These are phyloP conservation scores for Sporisorium scitamineum DNA, from an alignment of 1,284 basidiomycete species.

Conservation along the genomic window DNA sequence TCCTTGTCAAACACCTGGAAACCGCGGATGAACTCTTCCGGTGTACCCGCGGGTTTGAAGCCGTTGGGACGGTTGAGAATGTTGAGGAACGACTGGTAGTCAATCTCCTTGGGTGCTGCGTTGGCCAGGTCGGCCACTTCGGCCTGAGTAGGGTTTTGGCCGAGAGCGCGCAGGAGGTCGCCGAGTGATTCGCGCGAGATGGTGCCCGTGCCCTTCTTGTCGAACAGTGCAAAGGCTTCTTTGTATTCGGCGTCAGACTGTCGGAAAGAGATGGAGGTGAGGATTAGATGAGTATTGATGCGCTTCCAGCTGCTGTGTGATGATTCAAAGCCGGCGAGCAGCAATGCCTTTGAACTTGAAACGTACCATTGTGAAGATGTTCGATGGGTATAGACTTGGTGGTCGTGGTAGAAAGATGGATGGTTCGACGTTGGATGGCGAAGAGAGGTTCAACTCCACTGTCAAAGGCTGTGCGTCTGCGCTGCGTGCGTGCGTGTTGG, in stretches of 20 bases:
- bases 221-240: slow-evolving; percentile 96
- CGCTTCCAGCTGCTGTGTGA: not conserved
- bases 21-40: slow-evolving; percentile 96
- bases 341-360: not conserved
- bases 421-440: slow-evolving; percentile 1
- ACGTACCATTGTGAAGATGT: not conserved
- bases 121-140: slow-evolving; percentile 87
- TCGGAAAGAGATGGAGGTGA: not conserved
- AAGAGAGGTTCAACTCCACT: not conserved
- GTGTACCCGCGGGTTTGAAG: slow-evolving; percentile 81
- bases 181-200: slow-evolving; percentile 89
- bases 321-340: too few species aligned
- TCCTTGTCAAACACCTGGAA: slow-evolving; percentile 99
- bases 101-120: slow-evolving; percentile 80
- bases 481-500: not conserved
- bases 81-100: slow-evolving; percentile 78
- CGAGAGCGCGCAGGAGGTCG: slow-evolving; percentile 92
- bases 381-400: not conserved
- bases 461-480: not conserved
- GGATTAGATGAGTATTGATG: not conserved
- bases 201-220: slow-evolving; percentile 92
- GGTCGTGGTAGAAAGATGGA: not conserved
- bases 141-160: slow-evolving; percentile 97
- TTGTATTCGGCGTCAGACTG: slow-evolving; percentile 72
- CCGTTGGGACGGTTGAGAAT: slow-evolving; percentile 95